Conservation (phyloP, 2,329 filamentous ascomycete genomes). For the Colletotrichum truncatum region DNA sequence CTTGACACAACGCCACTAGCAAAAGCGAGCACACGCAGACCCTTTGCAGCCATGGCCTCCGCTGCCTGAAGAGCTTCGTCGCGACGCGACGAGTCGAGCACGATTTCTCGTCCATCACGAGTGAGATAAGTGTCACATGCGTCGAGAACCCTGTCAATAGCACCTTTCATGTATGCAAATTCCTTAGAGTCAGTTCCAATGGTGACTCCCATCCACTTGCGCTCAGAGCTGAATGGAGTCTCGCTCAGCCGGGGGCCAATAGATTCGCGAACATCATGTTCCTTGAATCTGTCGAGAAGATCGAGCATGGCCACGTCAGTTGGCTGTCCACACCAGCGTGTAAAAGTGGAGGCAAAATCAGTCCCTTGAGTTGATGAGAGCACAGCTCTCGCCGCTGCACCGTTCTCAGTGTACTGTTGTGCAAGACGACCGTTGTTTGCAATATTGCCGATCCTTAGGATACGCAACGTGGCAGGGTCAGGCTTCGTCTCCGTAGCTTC, state of each 20-base stretch:
- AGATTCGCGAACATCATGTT: constrained; percentile 89
- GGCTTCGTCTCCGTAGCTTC: constrained; percentile 66
- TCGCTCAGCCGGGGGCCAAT: constrained; percentile 85
- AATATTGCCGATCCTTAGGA: constrained; percentile 93
- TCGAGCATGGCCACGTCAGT: constrained; percentile 98
- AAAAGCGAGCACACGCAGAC: constrained; percentile 90
- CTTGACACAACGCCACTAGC: constrained; percentile 79
- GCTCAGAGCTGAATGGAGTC: constrained; percentile 94
- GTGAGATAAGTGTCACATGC: constrained; percentile 93
- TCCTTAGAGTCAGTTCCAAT: constrained; percentile 76
- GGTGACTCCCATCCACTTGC: constrained; percentile 99
- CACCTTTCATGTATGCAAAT: constrained; percentile 94
- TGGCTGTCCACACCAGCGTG: constrained; percentile 95
- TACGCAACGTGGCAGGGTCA: constrained; percentile 78
- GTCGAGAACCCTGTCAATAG: constrained; percentile 85
- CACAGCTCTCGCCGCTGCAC: constrained; percentile 79
- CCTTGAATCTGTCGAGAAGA: constrained; percentile 87
- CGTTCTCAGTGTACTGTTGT: constrained; percentile 74
- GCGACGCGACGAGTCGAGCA: constrained; percentile 79
- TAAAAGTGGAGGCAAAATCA: constrained; percentile 72
- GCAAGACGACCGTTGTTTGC: constrained; percentile 92
- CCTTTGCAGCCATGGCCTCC: constrained; percentile 87
- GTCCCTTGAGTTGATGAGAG: constrained; percentile 83
- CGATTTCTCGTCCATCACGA: constrained; percentile 84
- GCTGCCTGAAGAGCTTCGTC: constrained; percentile 82